Evolutionary conservation across 495 filamentous ascomycete species (phyloP), one percentile per base, ranked within the genome.

Genomic region (Neurospora pannonica): DNA sequence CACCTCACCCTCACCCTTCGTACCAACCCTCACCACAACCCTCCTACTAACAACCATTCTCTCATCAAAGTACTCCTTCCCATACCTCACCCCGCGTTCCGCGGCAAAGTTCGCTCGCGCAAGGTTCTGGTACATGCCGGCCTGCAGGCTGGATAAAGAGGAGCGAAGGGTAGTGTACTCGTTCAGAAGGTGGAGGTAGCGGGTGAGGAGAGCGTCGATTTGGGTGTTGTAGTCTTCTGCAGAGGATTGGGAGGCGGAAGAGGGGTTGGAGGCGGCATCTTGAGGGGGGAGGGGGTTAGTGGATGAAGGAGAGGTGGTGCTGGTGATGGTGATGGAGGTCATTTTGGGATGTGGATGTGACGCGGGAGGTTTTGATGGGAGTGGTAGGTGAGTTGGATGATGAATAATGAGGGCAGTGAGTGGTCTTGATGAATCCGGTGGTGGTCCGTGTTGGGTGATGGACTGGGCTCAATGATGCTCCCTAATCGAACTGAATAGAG

Each of bases 21-120:
- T 0, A 5, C 4, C 28, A 21, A 84, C 74, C 3, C 24, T 39
- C 13, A 87, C 60, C 13, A 40, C 4, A 40, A 40, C 15, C 74
- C 75, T 81, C 78, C 85, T 84, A 67, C 80, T 77, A 1, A 92
- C 90, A 74, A 91, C 89, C 91, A 93, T 93, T 71, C 91, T 85
- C 75, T 87, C 88, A 81, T 93, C 91, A 78, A 92, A 94, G 79
- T 88, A 87, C 74, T 92, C 91, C 70, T 84, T 84, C 31, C 91
- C 91, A 80, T 91, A 93, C 87, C 75, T 83, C 71, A 88, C 78
- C 11, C 90, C 90, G 13, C 89, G 86, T 60, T 88, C 84, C 67
- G 89, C 90, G 24, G 87, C 84, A 81, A 92, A 93, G 80, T 93
- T 93, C 62, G 92, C 92, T 72, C 90, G 88, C 34, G 92, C 89